Base-by-base conservation (phyloP, 192 early-diverging fungal species). In the Mortierella antarctica region DNA sequence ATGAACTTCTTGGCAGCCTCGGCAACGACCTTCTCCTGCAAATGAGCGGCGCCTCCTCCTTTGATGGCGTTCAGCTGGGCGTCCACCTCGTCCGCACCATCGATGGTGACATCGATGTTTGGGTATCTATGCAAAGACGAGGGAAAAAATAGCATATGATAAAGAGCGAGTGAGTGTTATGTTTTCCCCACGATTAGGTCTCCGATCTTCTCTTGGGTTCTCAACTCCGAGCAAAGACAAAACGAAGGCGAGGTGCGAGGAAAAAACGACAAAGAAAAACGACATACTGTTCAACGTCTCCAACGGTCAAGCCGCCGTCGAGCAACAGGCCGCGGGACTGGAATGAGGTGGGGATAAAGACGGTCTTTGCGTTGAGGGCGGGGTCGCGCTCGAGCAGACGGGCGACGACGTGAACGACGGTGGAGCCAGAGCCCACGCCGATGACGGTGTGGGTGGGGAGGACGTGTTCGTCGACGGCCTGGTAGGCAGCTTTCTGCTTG, bases 21-120 rank as follows among this genome's bases (percentile, higher is more conserved):
- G 18, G 96, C 96, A 47, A 98, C 95, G 12, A 97, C 88, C 86
- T 97, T 97, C 77, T 98, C 97, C 74, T 94, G 95, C 67, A 98
- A 83, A 58, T 98, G 97, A 58, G 95, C 96, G 39, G 85, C 97
- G 60, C 97, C 97, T 31, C 97, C 97, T 21, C 97, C 96, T 86
- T 98, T 98, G 85, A 98, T 98, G 20, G 90, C 94, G 81, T 97
- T 97, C 70, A 97, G 84, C 68, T 90, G 81, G 13, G 91, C 65
- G 71, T 98, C 97, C 71, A 91, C 90, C 81, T 94, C 92, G 76
- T 94, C 92, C 5, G 97, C 97, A 20, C 97, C 96, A 59, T 98
- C 97, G 77, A 98, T 96, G 42, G 95, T 93, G 20, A 97, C 93
- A 73, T 97, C 95, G 62, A 96, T 89, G 17, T 83, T 78, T 0